These are phyloP conservation scores for Isochrysis galbana DNA, from an alignment of 78 protist genomes.

Conservation along the genomic window DNA sequence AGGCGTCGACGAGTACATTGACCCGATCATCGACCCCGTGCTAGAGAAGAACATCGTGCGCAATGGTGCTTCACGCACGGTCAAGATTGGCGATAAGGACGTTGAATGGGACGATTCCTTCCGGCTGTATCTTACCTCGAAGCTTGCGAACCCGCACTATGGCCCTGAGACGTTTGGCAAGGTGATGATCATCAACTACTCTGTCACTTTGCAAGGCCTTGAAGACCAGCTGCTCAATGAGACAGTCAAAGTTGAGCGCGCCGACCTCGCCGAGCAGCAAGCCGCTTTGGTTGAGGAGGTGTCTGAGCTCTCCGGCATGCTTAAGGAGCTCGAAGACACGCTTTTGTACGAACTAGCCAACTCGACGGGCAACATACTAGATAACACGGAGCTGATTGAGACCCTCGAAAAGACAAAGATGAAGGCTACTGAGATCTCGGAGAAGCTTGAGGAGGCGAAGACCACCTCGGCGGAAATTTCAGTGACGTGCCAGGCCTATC, in stretches of 20 bases:
- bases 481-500: slow-evolving; percentile 60
- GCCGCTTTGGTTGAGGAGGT: slow-evolving; percentile 60
- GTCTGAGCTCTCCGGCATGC: slow-evolving; percentile 58
- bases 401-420: slow-evolving; percentile 81
- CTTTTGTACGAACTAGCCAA: slow-evolving; percentile 76
- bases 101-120: slow-evolving; percentile 76
- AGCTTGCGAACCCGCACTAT: slow-evolving; percentile 81
- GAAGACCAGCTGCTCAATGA: slow-evolving; percentile 84
- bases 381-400: slow-evolving; percentile 78
- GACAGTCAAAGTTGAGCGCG: slow-evolving; percentile 71
- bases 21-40: slow-evolving; percentile 86
- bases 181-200: slow-evolving; percentile 77
- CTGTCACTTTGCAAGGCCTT: slow-evolving; percentile 83
- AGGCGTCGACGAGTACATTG: slow-evolving; percentile 84
- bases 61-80: neutral
- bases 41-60: slow-evolving; percentile 65
- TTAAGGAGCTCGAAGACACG: slow-evolving; percentile 86
- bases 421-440: slow-evolving; percentile 66
- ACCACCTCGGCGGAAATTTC: slow-evolving; percentile 65
- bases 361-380: slow-evolving; percentile 77
- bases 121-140: slow-evolving; percentile 76
- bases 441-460: slow-evolving; percentile 66
- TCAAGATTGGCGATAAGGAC: slow-evolving; percentile 66
- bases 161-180: slow-evolving; percentile 80
- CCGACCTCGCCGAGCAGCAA: slow-evolving; percentile 60